Evolutionary conservation across 129 eudicot species (phyloP).

Genomic region (Smallanthus sonchifolius): DNA sequence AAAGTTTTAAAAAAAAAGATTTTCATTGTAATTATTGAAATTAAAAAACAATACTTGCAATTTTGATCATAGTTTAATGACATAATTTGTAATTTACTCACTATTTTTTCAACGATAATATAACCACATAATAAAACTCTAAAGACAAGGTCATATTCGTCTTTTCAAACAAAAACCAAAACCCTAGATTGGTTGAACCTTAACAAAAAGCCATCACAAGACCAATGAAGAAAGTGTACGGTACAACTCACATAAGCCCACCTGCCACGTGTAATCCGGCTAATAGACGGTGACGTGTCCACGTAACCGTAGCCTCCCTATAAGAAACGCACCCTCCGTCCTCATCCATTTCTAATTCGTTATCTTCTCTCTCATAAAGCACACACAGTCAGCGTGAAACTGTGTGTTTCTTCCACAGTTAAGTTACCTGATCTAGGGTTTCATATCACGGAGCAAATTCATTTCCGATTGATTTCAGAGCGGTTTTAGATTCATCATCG

Average conservation of each 20-base stretch:
- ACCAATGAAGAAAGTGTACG: conserved; percentile 19
- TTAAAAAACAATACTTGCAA: no score
- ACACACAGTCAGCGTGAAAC: conserved; percentile 2
- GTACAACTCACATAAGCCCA: conserved; percentile 21
- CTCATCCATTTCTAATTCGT: conserved; percentile 49
- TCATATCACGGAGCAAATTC: not conserved
- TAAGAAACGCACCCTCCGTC: conserved; percentile 31
- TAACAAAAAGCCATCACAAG: not conserved
- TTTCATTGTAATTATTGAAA: no score
- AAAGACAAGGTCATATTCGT: conserved; percentile 10
- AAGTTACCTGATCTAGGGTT: conserved; percentile 23
- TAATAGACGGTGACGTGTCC: conserved; percentile 47
- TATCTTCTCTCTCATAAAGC: conserved; percentile 23
- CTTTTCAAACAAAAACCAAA: conserved; percentile 2
- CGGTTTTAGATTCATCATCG: conserved; percentile 25
- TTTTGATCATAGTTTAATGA: no score
- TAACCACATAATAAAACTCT: conserved; percentile 7
- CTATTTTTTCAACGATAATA: no score
- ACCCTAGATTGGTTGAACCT: conserved; percentile 35
- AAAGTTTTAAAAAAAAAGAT: no score
- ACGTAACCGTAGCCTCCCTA: conserved; percentile 54
- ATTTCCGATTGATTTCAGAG: conserved; percentile 11
- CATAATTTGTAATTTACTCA: no score
- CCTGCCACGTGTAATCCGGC: conserved; percentile 38
- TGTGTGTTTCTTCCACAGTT: not conserved